These are phyloP conservation scores for Maudiozyma serrabonitensis DNA, from an alignment of 805 yeast species.

Conservation along the genomic window DNA sequence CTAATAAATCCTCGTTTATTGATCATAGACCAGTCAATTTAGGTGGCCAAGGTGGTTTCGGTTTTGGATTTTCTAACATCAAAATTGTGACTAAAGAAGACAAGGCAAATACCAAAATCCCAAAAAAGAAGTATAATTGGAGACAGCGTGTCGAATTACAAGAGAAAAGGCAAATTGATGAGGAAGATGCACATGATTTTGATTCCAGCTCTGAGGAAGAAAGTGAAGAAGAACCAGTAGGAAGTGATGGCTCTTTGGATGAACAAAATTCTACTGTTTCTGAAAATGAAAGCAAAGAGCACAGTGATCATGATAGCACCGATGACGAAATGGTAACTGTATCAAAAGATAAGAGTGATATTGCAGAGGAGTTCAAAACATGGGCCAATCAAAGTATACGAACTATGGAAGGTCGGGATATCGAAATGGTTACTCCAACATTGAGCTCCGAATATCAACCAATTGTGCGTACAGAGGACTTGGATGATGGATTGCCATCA, in stretches of 20 bases:
- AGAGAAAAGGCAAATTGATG: conserved; percentile 35
- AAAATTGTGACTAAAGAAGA: conserved; percentile 35
- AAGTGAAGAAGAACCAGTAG: conserved; percentile 19
- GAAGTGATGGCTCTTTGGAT: neutral
- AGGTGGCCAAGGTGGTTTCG: conserved; percentile 50
- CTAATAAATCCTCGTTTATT: conserved; percentile 39
- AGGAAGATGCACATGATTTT: conserved; percentile 58
- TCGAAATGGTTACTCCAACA: conserved; percentile 42
- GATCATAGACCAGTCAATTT: conserved; percentile 59
- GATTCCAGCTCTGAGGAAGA: conserved; percentile 28
- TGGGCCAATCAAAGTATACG: conserved; percentile 81
- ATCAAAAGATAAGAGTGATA: conserved; percentile 12
- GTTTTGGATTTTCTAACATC: conserved; percentile 57
- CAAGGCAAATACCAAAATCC: conserved; percentile 4
- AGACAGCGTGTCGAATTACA: conserved; percentile 42
- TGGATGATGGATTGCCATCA: conserved; percentile 58
- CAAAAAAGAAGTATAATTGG: conserved; percentile 67
- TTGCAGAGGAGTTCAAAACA: conserved; percentile 61
- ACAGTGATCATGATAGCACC: conserved; percentile 20
- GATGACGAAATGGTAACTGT: conserved; percentile 19
- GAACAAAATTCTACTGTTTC: neutral
- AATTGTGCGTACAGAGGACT: conserved; percentile 57
- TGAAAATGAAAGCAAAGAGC: conserved; percentile 6
- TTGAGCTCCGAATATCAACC: conserved; percentile 43
- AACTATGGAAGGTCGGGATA: conserved; percentile 51